Conservation (phyloP, 192 early-diverging fungal genomes). For the Rhizoclosmatium sp. region DNA sequence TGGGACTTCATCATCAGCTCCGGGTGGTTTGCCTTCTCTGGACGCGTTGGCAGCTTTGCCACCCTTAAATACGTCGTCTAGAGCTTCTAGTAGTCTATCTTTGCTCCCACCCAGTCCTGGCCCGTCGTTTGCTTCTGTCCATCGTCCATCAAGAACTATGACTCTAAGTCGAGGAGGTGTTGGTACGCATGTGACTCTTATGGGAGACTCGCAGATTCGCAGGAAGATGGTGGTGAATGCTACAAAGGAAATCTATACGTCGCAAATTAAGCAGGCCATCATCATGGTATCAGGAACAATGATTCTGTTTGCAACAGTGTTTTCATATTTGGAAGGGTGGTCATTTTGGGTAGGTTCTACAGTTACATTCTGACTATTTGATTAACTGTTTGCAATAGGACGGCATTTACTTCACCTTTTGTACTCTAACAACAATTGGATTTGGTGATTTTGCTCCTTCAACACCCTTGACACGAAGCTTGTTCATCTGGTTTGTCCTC, state of each 20-base stretch:
- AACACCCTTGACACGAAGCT: constrained; percentile 40
- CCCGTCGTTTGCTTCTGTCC: neutral
- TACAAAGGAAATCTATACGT: constrained; percentile 44
- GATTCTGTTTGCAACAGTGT: constrained; percentile 49
- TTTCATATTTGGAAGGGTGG: constrained; percentile 57
- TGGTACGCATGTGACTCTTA: constrained; percentile 42
- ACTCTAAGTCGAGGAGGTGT: constrained; percentile 29
- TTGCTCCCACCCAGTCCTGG: neutral
- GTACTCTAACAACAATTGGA: constrained; percentile 54
- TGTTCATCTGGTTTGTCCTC: constrained; percentile 63
- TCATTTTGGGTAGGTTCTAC: constrained; percentile 19
- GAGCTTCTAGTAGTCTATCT: neutral
- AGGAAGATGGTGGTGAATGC: constrained; percentile 43
- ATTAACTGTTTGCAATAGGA: constrained; percentile 19
- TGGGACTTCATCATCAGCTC: neutral
- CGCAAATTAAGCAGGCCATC: constrained; percentile 47
- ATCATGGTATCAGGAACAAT: constrained; percentile 49
- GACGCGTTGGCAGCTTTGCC: neutral
- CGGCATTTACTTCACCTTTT: constrained; percentile 58
- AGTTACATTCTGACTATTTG: neutral
- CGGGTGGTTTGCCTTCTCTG: neutral
- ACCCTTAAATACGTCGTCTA: neutral
- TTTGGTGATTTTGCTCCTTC: constrained; percentile 51
- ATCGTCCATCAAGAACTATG: constrained; percentile 2
- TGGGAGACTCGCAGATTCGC: constrained; percentile 35